phyloP scores from a whole-genome alignment of 2,329 filamentous ascomycete species.

The Fusarium subglutinans region DNA sequence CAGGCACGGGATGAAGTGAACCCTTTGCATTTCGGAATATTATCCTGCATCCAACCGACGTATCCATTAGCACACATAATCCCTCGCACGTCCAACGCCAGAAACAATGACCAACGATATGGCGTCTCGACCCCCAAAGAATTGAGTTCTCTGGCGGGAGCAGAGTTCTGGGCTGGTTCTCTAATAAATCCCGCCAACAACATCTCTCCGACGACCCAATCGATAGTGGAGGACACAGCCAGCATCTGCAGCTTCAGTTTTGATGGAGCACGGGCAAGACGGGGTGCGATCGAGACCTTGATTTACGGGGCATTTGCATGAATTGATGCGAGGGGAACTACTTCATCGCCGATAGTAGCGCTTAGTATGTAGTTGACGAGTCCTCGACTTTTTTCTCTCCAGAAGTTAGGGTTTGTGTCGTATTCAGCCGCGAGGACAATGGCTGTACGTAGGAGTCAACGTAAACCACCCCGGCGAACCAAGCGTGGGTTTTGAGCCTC shows the following conservation, averaged over 20 bases:
- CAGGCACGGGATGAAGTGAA: not conserved
- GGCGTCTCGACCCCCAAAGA: conserved; percentile 20
- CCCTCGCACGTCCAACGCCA: conserved; percentile 5
- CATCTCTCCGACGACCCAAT: conserved; percentile 20
- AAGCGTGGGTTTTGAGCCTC: conserved; percentile 15
- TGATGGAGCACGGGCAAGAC: not conserved
- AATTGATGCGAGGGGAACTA: conserved; percentile 9
- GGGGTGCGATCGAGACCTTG: conserved; percentile 22
- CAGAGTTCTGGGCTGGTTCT: conserved; percentile 24
- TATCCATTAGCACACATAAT: not conserved
- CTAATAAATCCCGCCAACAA: conserved; percentile 7
- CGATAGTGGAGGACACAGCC: conserved; percentile 5
- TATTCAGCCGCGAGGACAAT: conserved; percentile 4
- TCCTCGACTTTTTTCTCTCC: not conserved
- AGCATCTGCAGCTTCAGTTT: not conserved
- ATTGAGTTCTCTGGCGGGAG: conserved; percentile 32
- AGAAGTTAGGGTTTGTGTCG: conserved; percentile 27
- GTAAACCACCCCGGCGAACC: not conserved
- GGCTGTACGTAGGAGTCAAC: not conserved
- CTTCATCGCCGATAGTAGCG: conserved; percentile 6
- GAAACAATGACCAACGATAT: conserved; percentile 12
- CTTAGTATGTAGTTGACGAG: not conserved
- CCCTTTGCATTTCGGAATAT: not conserved
- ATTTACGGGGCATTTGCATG: conserved; percentile 10
- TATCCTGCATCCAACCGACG: not conserved